Evolutionary conservation across 2,329 filamentous ascomycete genomes (phyloP), one percentile per base, ranked within the genome.

Genomic region (Fusarium proliferatum): DNA sequence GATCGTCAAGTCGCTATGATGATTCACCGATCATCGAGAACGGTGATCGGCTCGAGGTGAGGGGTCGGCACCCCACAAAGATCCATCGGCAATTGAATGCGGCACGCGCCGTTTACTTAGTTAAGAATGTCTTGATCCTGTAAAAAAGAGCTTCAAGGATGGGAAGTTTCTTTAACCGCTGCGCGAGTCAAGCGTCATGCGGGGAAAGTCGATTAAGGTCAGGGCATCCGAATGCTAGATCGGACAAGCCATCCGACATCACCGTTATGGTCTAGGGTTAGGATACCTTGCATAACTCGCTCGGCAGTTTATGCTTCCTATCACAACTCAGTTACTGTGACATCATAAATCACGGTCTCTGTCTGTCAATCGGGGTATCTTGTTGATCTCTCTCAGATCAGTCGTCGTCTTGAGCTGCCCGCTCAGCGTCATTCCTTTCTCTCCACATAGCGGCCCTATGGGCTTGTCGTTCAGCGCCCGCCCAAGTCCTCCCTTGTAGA

Each of bases 401-500:
- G 21, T 6, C 2, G 8, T 11, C 17, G 3, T 13, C 17, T 42
- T 62, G 61, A 8, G 21, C 6, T 23, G 30, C 23, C 16, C 23
- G 51, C 1, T 17, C 36, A 9, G 28, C 21, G 10, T 65, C 58
- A 13, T 74, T 74, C 39, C 48, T 69, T n/a, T 74, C 42, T 28
- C 69, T 61, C 76, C 73, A 78, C 57, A 67, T 70, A 7, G 68
- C 69, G 23, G 59, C 63, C 21, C 42, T 77, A 33, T 70, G 62
- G 3, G 70, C 67, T 26, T 79, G 71, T 9, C 71, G 42, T 2
- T 69, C 66, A 3, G 58, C 75, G 0, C 86, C 87, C 53, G 83
- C 80, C 85, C 86, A 88, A 0, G 83, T 87, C 21, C 88, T 80
- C 0, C 88, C 88, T 45, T 88, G 82, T 0, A 89, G 80, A 67